Percentiles rank a stretch among this genome's conserved stretches.
These are phyloP conservation scores for Cadophora luteo-olivacea DNA, from an alignment of 2,329 filamentous ascomycete genomes.

Conservation along the genomic window DNA sequence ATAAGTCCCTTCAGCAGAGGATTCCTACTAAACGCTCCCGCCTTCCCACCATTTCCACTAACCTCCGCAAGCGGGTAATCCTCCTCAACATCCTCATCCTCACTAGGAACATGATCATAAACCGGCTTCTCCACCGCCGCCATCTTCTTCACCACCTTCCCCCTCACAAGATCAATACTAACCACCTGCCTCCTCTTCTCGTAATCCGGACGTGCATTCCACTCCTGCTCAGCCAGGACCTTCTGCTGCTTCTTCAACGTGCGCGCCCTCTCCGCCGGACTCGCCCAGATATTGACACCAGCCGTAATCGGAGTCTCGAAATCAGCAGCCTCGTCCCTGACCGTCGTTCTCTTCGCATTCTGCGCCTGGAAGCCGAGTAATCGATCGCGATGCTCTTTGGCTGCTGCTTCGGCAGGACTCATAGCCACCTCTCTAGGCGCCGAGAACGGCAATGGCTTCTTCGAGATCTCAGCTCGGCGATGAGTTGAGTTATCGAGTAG, in stretches of 20 bases:
- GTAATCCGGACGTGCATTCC: slow-evolving; percentile 71
- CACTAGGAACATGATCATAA: slow-evolving; percentile 28
- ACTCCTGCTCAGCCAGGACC: slow-evolving; percentile 70
- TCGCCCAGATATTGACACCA: slow-evolving; percentile 70
- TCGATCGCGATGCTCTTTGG: slow-evolving; percentile 69
- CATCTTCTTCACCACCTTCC: slow-evolving; percentile 56
- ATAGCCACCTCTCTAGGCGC: slow-evolving; percentile 48
- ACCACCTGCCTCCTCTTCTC: slow-evolving; percentile 74
- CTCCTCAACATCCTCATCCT: slow-evolving; percentile 39
- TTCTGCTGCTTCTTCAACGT: slow-evolving; percentile 75
- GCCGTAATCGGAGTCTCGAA: slow-evolving; percentile 63
- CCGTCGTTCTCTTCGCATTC: slow-evolving; percentile 71
- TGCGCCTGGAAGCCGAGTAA: slow-evolving; percentile 72
- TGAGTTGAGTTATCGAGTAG: slow-evolving; percentile 77
- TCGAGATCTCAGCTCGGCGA: slow-evolving; percentile 68
- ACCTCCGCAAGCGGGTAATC: slow-evolving; percentile 25
- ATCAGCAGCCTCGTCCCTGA: slow-evolving; percentile 75
- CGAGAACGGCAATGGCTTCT: slow-evolving; percentile 65
- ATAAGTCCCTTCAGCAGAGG: slow-evolving; percentile 46
- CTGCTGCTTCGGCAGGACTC: slow-evolving; percentile 51
- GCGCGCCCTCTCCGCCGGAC: slow-evolving; percentile 69
- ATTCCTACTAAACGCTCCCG: slow-evolving; percentile 46
- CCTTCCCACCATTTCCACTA: slow-evolving; percentile 30
- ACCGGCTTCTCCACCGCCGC: slow-evolving; percentile 39
- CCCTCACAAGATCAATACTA: slow-evolving; percentile 70